Conservation (phyloP, 768 basidiomycete species). For the Tricholoma bakamatsutake region DNA sequence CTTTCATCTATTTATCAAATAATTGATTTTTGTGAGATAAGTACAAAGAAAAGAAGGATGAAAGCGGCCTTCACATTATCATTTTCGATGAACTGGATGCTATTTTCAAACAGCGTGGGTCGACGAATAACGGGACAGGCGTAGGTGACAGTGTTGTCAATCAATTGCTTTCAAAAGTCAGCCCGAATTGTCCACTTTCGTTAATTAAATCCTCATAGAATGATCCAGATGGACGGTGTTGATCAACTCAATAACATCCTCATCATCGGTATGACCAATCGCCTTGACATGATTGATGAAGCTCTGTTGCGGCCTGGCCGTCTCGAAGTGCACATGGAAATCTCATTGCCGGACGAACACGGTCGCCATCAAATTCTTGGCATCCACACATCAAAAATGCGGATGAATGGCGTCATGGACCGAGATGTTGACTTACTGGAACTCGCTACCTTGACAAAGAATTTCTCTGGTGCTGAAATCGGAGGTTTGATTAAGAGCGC, state of each 20-base stretch:
- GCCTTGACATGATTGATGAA: constrained; percentile 98
- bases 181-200: constrained; percentile 3
- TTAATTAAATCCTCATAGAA: not conserved
- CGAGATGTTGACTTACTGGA: constrained; percentile 76
- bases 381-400: constrained; percentile 96
- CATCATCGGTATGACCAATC: constrained; percentile 99
- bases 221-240: constrained; percentile 91
- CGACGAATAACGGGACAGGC: constrained; percentile 85
- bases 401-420: constrained; percentile 86
- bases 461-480: constrained; percentile 97
- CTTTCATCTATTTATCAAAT: not conserved
- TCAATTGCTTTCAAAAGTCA: constrained; percentile 92
- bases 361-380: constrained; percentile 91
- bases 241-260: constrained; percentile 98
- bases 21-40: constrained; percentile 20
- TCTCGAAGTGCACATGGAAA: constrained; percentile 99
- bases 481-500: constrained; percentile 96
- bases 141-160: constrained; percentile 99
- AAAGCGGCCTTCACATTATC: constrained; percentile 97
- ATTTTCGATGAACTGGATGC: constrained; percentile 99
- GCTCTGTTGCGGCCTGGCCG: constrained; percentile 95
- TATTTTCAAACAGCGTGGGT: constrained; percentile 97
- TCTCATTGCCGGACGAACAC: constrained; percentile 90
- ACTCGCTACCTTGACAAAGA: constrained; percentile 83
- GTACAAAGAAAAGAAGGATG: constrained; percentile 97